These are phyloP conservation scores for Penicillium atrosanguineum DNA, from an alignment of 495 filamentous ascomycete species.

Conservation along the genomic window DNA sequence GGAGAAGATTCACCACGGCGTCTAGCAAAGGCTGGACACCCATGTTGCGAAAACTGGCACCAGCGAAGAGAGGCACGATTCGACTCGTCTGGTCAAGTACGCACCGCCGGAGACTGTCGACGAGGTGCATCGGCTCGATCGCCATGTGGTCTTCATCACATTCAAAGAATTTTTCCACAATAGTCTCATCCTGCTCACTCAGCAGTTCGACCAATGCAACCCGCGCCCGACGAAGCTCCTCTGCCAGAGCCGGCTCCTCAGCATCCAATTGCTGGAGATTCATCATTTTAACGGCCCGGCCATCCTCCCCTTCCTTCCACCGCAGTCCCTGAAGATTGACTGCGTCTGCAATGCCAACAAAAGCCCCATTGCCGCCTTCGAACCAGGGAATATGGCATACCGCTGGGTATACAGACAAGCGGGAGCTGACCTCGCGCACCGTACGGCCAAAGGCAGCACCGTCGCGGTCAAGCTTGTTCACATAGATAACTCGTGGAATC, in stretches of 20 bases:
- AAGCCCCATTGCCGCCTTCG: slow-evolving; percentile 64
- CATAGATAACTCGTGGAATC: slow-evolving; percentile 83
- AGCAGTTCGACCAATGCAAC: slow-evolving; percentile 75
- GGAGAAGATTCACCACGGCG: slow-evolving; percentile 80
- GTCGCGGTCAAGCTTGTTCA: slow-evolving; percentile 96
- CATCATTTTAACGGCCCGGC: slow-evolving; percentile 56
- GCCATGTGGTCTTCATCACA: slow-evolving; percentile 66
- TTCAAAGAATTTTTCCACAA: slow-evolving; percentile 82
- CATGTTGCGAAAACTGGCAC: slow-evolving; percentile 89
- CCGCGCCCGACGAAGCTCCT: slow-evolving; percentile 75
- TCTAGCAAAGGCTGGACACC: slow-evolving; percentile 93
- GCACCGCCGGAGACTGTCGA: slow-evolving; percentile 68
- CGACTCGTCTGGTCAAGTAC: slow-evolving; percentile 52
- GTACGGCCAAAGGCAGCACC: slow-evolving; percentile 88
- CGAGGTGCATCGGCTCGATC: slow-evolving; percentile 63
- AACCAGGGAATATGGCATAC: slow-evolving; percentile 97
- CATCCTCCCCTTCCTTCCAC: slow-evolving; percentile 63
- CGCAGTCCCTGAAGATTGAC: slow-evolving; percentile 56
- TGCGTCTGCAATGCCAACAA: slow-evolving; percentile 82
- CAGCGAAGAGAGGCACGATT: slow-evolving; percentile 87
- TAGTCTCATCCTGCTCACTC: slow-evolving; percentile 79
- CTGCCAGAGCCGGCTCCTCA: slow-evolving; percentile 53
- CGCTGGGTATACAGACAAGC: slow-evolving; percentile 80
- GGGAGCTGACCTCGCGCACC: slow-evolving; percentile 76
- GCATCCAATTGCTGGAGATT: slow-evolving; percentile 49